Evolutionary conservation across 805 yeast genomes (phyloP), one percentile per base, ranked within the genome.

Genomic region (Pichia cabralensis): DNA sequence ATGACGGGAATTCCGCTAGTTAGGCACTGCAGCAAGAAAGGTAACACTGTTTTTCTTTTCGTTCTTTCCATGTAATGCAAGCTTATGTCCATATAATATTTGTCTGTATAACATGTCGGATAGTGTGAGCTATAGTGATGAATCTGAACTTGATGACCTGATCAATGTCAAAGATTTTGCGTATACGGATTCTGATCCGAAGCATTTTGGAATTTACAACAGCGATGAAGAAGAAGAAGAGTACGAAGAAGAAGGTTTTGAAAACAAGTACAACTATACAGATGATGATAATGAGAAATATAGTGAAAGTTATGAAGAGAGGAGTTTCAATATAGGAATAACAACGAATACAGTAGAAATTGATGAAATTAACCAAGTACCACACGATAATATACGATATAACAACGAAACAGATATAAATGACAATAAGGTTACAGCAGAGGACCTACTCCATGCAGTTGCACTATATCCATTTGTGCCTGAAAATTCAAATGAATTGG

Each of bases 401-500:
- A 9, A 18, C 10, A 8, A 11, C 9, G 20, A 27, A n/a, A 6
- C 17, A 11, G 14, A 27, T 6, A 15, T 13, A 19, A 17, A 27
- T 13, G 26, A 6, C 2, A 24, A 25, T 21, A 17, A 8, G 3
- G 12, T 15, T 12, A 28, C n/a, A 11, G 23, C n/a, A 11, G 28
- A 22, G 13, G 49, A 38, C 11, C 36, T 46, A 6, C 44, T 53
- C 3, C 56, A 52, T 25, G 98, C 97, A 0, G 64, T 86, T 19
- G 96, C 96, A 1, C 55, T 92, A 30, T 92, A 85, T 53, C 89
- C 88, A 47, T 92, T 92, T 52, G 69, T 62, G 28, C 95, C 97
- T 0, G 97, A 92, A 53, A 92, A 92, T 55, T 95, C 85, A 47
- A 92, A 92, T 56, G 99, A 92, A 50, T 73, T 88, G 29, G 72